A percentile compares a stretch with the other conserved stretches of the same genome.
phyloP scores from a whole-genome alignment of 345 rosid genomes.

The sweet orange (Citrus sinensis) region DNA sequence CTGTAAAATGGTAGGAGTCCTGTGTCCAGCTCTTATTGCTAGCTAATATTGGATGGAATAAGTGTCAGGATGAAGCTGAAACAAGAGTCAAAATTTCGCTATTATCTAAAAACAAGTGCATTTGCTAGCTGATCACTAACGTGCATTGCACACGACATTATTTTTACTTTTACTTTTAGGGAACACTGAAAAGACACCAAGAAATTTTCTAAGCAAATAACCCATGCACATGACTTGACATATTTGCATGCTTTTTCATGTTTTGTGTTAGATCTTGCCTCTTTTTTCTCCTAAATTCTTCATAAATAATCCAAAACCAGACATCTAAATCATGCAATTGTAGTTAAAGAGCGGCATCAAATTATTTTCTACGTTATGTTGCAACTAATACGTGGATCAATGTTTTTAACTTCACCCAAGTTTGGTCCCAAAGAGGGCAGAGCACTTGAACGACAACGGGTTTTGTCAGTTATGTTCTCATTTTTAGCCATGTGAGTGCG shows the following conservation, averaged over 20 bases:
- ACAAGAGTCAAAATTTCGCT: conserved; percentile 13
- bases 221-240: conserved; percentile 13
- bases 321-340: not conserved
- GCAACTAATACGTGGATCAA: too few species aligned
- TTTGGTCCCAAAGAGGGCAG: too few species aligned
- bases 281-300: not conserved
- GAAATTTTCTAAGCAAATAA: not conserved
- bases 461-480: too few species aligned
- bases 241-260: conserved; percentile 3
- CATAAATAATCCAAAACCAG: not conserved
- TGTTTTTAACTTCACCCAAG: too few species aligned
- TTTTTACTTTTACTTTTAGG: not conserved
- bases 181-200: not conserved
- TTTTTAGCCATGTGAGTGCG: too few species aligned
- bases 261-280: conserved; percentile 6
- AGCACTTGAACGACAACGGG: too few species aligned
- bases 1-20: not conserved
- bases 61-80: not conserved
- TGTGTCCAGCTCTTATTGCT: not conserved
- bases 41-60: not conserved
- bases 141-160: not conserved
- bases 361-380: too few species aligned
- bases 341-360: not conserved
- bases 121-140: not conserved
- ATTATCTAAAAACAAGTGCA: not conserved